phyloP scores from a whole-genome alignment of 176 grass and related monocot genomes.

The Ampelocalamus luodianensis region DNA sequence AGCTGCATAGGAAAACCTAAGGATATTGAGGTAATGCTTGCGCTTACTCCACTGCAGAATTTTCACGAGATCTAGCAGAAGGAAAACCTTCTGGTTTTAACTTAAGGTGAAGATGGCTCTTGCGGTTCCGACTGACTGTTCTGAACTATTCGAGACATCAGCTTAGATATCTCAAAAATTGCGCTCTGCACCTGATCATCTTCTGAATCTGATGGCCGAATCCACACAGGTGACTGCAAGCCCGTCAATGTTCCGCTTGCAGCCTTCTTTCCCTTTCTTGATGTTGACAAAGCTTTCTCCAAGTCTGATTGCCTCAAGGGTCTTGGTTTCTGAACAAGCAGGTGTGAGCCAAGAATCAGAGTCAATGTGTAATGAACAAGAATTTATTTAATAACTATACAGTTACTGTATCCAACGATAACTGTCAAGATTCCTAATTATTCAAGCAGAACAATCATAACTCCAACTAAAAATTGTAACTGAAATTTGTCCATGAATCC shows the following conservation, averaged over 20 bases:
- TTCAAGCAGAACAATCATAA: not conserved
- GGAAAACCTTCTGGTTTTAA: slow-evolving; percentile 45
- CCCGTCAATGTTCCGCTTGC: slow-evolving; percentile 34
- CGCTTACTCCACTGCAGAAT: slow-evolving; percentile 49
- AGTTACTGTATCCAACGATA: slow-evolving; percentile 6
- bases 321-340: slow-evolving; percentile 72
- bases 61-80: slow-evolving; percentile 64
- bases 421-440: not conserved
- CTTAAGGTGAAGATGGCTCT: slow-evolving; percentile 71
- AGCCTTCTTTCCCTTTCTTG: slow-evolving; percentile 71
- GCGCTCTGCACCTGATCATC: slow-evolving; percentile 85
- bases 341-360: slow-evolving; percentile 22
- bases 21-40: slow-evolving; percentile 40
- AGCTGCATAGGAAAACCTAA: slow-evolving; percentile 53
- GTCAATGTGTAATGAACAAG: not conserved
- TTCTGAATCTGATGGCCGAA: slow-evolving; percentile 64
- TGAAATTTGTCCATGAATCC: not conserved
- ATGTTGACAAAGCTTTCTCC: slow-evolving; percentile 70
- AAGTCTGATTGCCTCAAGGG: slow-evolving; percentile 72
- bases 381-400: not conserved
- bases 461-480: not conserved
- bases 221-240: slow-evolving; percentile 61
- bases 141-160: slow-evolving; percentile 90
- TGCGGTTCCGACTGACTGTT: slow-evolving; percentile 76
- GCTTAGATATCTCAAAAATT: slow-evolving; percentile 93